Evolutionary conservation across 805 yeast species (phyloP).

Genomic region (Yamadazyma paraphyllophila): DNA sequence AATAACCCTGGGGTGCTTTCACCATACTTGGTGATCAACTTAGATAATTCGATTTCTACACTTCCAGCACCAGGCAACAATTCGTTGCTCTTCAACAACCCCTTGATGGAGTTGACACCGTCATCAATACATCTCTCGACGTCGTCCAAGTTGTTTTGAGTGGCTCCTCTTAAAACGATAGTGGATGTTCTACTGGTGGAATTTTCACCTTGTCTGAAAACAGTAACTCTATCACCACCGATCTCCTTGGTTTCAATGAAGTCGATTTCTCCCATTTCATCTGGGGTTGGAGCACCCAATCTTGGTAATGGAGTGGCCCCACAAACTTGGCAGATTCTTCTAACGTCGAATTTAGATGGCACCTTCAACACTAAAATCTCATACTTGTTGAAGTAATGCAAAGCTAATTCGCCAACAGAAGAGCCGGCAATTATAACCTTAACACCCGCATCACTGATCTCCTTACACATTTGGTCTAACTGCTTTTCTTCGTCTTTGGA

Average conservation of each 20-base stretch:
- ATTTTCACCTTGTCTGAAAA: constrained; percentile 70
- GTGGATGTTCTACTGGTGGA: constrained; percentile 81
- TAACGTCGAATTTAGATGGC: constrained; percentile 89
- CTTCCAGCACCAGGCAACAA: constrained; percentile 97
- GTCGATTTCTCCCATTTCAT: constrained; percentile 88
- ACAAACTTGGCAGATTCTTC: constrained; percentile 93
- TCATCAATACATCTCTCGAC: constrained; percentile 97
- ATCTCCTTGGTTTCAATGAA: constrained; percentile 88
- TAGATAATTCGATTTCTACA: constrained; percentile 82
- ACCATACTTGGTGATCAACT: constrained; percentile 77
- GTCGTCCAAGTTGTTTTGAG: constrained; percentile 89
- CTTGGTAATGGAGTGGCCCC: constrained; percentile 96
- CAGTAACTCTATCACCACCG: constrained; percentile 96
- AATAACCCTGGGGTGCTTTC: constrained; percentile 91
- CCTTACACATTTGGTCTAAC: constrained; percentile 80
- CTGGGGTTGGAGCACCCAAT: constrained; percentile 92
- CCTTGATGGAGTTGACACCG: constrained; percentile 89
- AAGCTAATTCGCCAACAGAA: constrained; percentile 86
- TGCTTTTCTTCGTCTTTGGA: constrained; percentile 95
- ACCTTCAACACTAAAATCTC: constrained; percentile 83
- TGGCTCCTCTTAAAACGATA: constrained; percentile 92
- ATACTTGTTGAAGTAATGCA: constrained; percentile 87
- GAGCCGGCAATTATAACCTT: constrained; percentile 93
- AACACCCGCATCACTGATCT: constrained; percentile 80
- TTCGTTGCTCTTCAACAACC: constrained; percentile 74